Evolutionary conservation across 306 rosid species (phyloP).

Genomic region (Dryas drummondii): DNA sequence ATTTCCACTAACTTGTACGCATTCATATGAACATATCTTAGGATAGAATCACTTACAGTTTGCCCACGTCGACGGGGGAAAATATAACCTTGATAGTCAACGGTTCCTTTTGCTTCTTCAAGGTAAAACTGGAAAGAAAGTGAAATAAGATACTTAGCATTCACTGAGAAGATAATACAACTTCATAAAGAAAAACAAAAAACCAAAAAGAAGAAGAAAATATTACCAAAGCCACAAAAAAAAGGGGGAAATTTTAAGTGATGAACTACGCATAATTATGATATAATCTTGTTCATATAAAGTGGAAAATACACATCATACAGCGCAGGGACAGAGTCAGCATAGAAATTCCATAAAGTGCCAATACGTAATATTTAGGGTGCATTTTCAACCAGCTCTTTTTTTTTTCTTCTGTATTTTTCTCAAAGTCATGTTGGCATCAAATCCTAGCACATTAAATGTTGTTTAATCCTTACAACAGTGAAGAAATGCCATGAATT

Average conservation of each 20-base stretch:
- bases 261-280: not conserved
- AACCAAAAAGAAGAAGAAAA: conserved; percentile 4
- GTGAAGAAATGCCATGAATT: not conserved
- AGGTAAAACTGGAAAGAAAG: conserved; percentile 72
- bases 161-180: not conserved
- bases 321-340: not conserved
- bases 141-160: conserved; percentile 1
- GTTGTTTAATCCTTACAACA: not conserved
- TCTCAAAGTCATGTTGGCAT: not conserved
- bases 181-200: conserved; percentile 3
- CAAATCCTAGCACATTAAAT: not conserved
- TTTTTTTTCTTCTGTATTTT: not conserved
- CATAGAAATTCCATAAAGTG: not conserved
- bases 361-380: not conserved
- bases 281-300: not conserved
- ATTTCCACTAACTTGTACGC: not conserved
- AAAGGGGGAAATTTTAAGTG: too few species aligned
- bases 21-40: not conserved
- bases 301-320: not conserved
- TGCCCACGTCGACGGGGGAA: conserved; percentile 77
- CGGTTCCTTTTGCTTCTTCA: conserved; percentile 81
- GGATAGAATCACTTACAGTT: conserved; percentile 52
- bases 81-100: conserved; percentile 95
- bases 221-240: too few species aligned
- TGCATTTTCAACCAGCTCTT: not conserved